Evolutionary conservation across 768 basidiomycete species (phyloP).

Genomic region (Neoboletus magnificus): DNA sequence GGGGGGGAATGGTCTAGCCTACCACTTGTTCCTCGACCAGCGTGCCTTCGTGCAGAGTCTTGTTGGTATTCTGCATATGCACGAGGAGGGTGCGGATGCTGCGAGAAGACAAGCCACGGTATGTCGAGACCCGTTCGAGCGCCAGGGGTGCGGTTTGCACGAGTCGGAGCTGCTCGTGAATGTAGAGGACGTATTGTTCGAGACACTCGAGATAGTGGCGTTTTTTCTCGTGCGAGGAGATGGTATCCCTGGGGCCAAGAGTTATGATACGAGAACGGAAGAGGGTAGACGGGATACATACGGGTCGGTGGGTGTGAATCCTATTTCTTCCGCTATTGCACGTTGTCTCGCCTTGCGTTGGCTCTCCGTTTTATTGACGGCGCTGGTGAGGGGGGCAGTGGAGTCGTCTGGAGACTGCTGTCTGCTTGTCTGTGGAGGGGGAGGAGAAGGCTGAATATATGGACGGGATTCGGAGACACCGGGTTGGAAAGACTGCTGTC

Average conservation of each 20-base stretch:
- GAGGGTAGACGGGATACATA: conserved; percentile 29
- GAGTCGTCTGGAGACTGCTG: conserved; percentile 12
- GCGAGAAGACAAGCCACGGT: conserved; percentile 56
- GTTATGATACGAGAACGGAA: neutral
- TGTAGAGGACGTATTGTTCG: conserved; percentile 64
- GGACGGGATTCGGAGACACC: conserved; percentile 1
- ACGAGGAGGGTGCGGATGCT: conserved; percentile 70
- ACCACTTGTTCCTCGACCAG: conserved; percentile 57
- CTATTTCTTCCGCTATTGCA: conserved; percentile 52
- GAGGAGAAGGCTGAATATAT: conserved; percentile 9
- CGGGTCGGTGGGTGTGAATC: conserved; percentile 62
- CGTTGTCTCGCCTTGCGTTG: conserved; percentile 57
- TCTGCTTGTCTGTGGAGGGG: conserved; percentile 4
- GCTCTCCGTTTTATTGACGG: conserved; percentile 40
- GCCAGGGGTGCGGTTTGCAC: conserved; percentile 44
- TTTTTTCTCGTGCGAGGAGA: conserved; percentile 78
- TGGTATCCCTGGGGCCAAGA: conserved; percentile 48
- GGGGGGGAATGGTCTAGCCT: neutral
- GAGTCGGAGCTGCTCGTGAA: conserved; percentile 58
- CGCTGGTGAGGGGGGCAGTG: neutral
- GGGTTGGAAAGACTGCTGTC: conserved; percentile 2
- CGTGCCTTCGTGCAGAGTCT: conserved; percentile 48
- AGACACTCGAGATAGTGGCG: conserved; percentile 69
- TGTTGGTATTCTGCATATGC: conserved; percentile 60
- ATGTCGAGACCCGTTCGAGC: conserved; percentile 49